phyloP scores from a whole-genome alignment of 2,329 filamentous ascomycete genomes.

The Penicillium janthinellum region DNA sequence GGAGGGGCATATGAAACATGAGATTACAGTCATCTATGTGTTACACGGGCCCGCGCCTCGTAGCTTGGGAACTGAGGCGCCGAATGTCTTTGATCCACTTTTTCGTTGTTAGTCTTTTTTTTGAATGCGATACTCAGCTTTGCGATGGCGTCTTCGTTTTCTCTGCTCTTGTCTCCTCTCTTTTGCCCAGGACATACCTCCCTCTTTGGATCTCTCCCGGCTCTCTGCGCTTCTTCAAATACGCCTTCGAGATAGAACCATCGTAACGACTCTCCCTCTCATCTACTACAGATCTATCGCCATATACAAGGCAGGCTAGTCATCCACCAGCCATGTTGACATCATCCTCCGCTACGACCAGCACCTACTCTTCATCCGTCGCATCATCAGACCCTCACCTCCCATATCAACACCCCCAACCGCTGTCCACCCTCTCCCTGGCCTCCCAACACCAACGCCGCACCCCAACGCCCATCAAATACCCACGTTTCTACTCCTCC shows the following conservation, averaged over 20 bases:
- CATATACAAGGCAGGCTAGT: not conserved
- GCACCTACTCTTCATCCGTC: slow-evolving; percentile 31
- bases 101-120: slow-evolving; percentile 23
- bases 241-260: not conserved
- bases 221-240: not conserved
- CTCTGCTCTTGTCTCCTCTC: slow-evolving; percentile 1
- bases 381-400: slow-evolving; percentile 32
- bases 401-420: slow-evolving; percentile 31
- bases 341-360: slow-evolving; percentile 28
- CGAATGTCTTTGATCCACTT: slow-evolving; percentile 29
- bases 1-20: slow-evolving; percentile 9
- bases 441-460: slow-evolving; percentile 27
- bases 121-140: slow-evolving; percentile 18
- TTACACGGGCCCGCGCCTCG: slow-evolving; percentile 25
- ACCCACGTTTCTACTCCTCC: slow-evolving; percentile 39
- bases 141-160: slow-evolving; percentile 12
- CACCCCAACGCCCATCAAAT: slow-evolving; percentile 24
- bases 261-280: not conserved
- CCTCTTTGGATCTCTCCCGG: not conserved
- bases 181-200: not conserved
- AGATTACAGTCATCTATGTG: slow-evolving; percentile 31
- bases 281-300: not conserved
- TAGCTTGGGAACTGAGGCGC: slow-evolving; percentile 22
- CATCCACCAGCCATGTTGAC: slow-evolving; percentile 25
- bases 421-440: slow-evolving; percentile 26